Conservation (phyloP, 1,284 basidiomycete genomes). For the Malassezia equina region DNA sequence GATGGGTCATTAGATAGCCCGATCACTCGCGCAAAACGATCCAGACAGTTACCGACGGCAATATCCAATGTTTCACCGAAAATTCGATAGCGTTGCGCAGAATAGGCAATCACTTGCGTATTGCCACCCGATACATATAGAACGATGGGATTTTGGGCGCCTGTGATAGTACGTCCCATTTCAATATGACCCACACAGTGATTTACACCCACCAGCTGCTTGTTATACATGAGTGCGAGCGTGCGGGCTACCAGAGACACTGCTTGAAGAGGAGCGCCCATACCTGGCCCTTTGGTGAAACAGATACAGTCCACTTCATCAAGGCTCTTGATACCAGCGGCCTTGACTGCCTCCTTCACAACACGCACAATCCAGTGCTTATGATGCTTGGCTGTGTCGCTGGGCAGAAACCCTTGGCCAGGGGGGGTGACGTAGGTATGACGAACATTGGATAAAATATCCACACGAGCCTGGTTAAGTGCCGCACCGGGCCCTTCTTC, state of each 20-base stretch:
- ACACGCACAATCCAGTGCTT: conserved; percentile 80
- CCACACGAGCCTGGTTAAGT: conserved; percentile 45
- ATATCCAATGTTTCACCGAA: conserved; percentile 99
- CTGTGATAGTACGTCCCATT: conserved; percentile 92
- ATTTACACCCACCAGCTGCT: conserved; percentile 91
- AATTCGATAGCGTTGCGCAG: conserved; percentile 82
- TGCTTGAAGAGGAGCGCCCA: conserved; percentile 93
- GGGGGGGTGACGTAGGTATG: conserved; percentile 98
- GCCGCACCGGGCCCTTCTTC: conserved; percentile 59
- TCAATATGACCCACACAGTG: conserved; percentile 98
- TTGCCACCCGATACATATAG: conserved; percentile 98
- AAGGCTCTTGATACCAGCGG: conserved; percentile 60
- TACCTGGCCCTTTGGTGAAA: conserved; percentile 97
- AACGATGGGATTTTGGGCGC: conserved; percentile 87
- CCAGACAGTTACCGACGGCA: conserved; percentile 94
- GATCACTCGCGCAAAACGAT: conserved; percentile 93
- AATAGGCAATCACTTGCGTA: conserved; percentile 98
- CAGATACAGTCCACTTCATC: conserved; percentile 84
- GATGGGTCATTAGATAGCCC: conserved; percentile 88
- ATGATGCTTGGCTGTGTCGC: conserved; percentile 91
- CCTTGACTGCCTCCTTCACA: conserved; percentile 66
- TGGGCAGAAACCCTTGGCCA: conserved; percentile 89
- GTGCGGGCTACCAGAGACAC: conserved; percentile 92
- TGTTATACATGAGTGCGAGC: conserved; percentile 72
- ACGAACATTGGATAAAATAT: conserved; percentile 56